A percentile compares a stretch with the other conserved stretches of the same genome.
phyloP scores from a whole-genome alignment of 805 yeast species.

The Kluyveromyces aestuarii region DNA sequence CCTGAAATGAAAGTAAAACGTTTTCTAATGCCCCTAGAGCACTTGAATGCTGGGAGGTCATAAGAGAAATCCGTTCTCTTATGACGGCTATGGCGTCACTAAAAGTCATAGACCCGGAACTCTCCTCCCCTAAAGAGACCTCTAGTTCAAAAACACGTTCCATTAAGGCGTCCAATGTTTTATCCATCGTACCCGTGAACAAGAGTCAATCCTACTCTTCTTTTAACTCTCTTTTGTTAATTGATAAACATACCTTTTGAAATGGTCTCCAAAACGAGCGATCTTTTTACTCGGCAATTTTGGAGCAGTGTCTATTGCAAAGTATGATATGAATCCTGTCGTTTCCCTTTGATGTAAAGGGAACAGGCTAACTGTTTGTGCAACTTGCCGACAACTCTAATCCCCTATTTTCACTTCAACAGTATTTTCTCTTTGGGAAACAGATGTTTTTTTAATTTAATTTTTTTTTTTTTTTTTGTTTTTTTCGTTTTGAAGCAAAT shows the following conservation, averaged over 20 bases:
- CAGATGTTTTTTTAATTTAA: too few species aligned
- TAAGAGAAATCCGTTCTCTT: neutral
- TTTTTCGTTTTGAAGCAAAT: neutral
- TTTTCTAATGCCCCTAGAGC: neutral
- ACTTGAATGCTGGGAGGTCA: neutral
- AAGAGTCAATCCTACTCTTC: neutral
- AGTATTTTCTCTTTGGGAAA: neutral
- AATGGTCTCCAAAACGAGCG: too few species aligned
- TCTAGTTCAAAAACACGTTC: neutral
- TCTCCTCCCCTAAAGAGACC: neutral
- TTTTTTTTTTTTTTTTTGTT: too few species aligned
- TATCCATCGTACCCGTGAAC: neutral
- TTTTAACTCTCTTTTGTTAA: neutral
- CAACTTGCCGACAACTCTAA: too few species aligned
- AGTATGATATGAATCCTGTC: too few species aligned
- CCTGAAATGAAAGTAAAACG: neutral
- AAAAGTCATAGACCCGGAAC: neutral
- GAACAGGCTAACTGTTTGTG: too few species aligned
- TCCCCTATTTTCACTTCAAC: too few species aligned
- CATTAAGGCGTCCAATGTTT: neutral
- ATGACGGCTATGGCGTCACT: neutral
- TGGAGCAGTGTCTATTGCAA: too few species aligned
- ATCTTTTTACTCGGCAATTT: too few species aligned
- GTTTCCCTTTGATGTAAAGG: too few species aligned
- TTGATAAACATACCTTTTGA: neutral